These are phyloP conservation scores for Antitrichia curtipendula DNA, from an alignment of 225 moss, liverwort and hornwort species.

Conservation along the genomic window DNA sequence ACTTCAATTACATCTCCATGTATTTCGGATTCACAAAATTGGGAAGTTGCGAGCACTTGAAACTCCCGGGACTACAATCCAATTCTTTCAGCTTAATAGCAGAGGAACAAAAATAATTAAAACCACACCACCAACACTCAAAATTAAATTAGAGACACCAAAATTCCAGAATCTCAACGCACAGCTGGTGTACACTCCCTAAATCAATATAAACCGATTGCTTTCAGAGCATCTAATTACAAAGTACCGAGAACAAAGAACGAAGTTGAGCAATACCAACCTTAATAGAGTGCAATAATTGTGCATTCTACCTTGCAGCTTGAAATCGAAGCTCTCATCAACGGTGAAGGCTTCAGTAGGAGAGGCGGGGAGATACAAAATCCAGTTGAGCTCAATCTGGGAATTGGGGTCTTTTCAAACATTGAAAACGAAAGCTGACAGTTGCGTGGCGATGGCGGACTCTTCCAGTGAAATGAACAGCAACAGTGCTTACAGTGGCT, in stretches of 20 bases:
- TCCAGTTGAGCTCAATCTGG: not conserved
- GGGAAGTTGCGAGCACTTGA: not conserved
- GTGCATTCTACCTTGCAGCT: not conserved
- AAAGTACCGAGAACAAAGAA: not conserved
- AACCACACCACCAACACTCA: not conserved
- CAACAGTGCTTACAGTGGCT: too few species aligned
- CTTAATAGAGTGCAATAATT: not conserved
- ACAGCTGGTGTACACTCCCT: not conserved
- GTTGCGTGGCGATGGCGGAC: not conserved
- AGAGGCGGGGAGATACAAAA: not conserved
- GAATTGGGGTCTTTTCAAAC: not conserved
- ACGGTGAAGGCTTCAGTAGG: not conserved
- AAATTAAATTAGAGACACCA: not conserved
- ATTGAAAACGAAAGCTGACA: not conserved
- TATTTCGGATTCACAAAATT: not conserved
- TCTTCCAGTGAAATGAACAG: not conserved
- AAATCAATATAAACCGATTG: not conserved
- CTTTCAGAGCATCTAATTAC: not conserved
- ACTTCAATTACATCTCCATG: not conserved
- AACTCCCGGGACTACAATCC: not conserved
- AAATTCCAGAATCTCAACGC: not conserved
- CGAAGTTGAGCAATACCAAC: not conserved
- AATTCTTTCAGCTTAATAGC: not conserved
- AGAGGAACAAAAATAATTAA: not conserved
- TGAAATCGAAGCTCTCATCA: not conserved